Evolutionary conservation across 1,284 basidiomycete species (phyloP).

Genomic region (Tylopilus sp.): DNA sequence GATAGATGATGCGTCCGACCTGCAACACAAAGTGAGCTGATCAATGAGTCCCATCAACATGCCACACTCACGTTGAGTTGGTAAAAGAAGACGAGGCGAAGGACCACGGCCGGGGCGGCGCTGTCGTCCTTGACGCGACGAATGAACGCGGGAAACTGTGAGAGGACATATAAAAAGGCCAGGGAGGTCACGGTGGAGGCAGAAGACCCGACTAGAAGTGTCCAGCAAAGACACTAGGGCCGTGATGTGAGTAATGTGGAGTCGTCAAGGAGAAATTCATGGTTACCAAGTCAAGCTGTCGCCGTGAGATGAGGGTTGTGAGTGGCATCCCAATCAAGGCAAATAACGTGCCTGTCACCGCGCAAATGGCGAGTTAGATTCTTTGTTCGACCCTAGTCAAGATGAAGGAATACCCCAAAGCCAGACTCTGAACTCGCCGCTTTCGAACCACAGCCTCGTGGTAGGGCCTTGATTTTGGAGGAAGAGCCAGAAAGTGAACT

Average conservation of each 20-base stretch:
- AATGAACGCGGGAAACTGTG: slow-evolving; percentile 64
- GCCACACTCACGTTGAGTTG: slow-evolving; percentile 61
- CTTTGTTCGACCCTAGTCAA: not conserved
- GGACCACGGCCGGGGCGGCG: slow-evolving; percentile 64
- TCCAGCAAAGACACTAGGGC: slow-evolving; percentile 59
- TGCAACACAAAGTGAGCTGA: slow-evolving; percentile 25
- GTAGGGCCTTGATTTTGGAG: slow-evolving; percentile 65
- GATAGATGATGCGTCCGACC: slow-evolving; percentile 62
- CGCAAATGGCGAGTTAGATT: slow-evolving; percentile 17
- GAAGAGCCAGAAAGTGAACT: slow-evolving; percentile 75
- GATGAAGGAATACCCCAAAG: slow-evolving; percentile 43
- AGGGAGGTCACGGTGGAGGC: slow-evolving; percentile 62
- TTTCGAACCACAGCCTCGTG: slow-evolving; percentile 66
- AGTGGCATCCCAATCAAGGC: slow-evolving; percentile 66
- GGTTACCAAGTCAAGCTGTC: slow-evolving; percentile 53
- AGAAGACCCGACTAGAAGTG: slow-evolving; percentile 62
- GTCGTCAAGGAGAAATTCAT: slow-evolving; percentile 1
- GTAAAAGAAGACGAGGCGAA: slow-evolving; percentile 66
- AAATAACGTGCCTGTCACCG: slow-evolving; percentile 50
- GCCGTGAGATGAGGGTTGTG: slow-evolving; percentile 54
- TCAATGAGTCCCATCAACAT: not conserved
- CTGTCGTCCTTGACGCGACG: slow-evolving; percentile 63
- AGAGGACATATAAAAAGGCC: slow-evolving; percentile 63
- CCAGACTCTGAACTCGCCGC: slow-evolving; percentile 64
- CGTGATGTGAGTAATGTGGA: slow-evolving; percentile 11